These are phyloP conservation scores for Pharnaceum exiguum DNA, from an alignment of 148 eudicot species.

Conservation along the genomic window DNA sequence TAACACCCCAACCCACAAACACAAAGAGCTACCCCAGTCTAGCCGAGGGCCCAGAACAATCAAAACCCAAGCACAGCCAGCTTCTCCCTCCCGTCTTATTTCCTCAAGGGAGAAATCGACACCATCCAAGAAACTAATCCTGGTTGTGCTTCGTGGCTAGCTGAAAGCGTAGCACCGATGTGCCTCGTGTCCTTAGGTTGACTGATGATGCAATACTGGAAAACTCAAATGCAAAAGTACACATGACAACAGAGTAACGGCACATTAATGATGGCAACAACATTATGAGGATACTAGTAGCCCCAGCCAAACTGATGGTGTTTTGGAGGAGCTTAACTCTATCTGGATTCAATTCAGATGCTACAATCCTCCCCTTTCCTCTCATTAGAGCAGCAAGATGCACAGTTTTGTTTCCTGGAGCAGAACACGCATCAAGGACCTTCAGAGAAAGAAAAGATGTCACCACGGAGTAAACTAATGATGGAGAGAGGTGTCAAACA, in stretches of 20 bases:
- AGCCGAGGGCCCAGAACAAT: too few species aligned
- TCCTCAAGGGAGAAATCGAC: too few species aligned
- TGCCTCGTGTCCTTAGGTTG: too few species aligned
- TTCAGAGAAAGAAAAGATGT: conserved; percentile 36
- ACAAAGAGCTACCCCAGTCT: too few species aligned
- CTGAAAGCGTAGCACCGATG: too few species aligned
- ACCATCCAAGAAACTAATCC: too few species aligned
- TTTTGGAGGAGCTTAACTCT: conserved; percentile 61
- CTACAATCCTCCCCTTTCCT: conserved; percentile 80
- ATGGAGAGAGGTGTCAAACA: background rate
- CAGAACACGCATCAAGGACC: conserved; percentile 99
- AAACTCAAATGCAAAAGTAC: background rate
- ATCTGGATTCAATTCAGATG: conserved; percentile 78
- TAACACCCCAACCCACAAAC: too few species aligned
- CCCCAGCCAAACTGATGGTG: conserved; percentile 73
- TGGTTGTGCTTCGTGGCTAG: too few species aligned
- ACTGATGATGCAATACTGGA: too few species aligned
- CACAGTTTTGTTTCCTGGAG: conserved; percentile 97
- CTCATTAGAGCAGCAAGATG: conserved; percentile 88
- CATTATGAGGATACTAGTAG: conserved; percentile 74
- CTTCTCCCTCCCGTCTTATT: too few species aligned
- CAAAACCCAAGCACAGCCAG: too few species aligned
- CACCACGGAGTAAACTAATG: background rate
- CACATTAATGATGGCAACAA: background rate
- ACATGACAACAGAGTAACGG: background rate